These are phyloP conservation scores for Claviceps maximensis DNA, from an alignment of 2,329 filamentous ascomycete genomes.

Conservation along the genomic window DNA sequence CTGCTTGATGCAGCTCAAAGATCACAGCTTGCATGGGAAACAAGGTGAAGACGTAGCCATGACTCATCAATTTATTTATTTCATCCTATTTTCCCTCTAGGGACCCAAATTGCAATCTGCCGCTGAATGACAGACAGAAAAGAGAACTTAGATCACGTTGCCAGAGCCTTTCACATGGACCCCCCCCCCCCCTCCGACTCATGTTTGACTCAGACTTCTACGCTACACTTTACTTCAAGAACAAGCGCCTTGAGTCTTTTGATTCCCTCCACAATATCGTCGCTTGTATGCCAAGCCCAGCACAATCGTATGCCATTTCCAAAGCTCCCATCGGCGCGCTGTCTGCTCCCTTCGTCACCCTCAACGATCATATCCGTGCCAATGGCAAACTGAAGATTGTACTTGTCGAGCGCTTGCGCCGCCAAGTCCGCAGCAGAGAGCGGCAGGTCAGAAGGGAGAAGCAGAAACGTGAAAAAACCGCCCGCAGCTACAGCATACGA, in stretches of 20 bases:
- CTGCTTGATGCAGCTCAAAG: too few relatives aligned
- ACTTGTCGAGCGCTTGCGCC: constrained; percentile 38
- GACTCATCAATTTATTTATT: too few relatives aligned
- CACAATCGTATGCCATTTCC: constrained; percentile 49
- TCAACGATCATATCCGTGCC: constrained; percentile 59
- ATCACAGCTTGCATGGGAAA: too few relatives aligned
- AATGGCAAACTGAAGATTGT: constrained; percentile 53
- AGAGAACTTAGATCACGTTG: too few relatives aligned
- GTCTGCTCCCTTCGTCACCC: constrained; percentile 33
- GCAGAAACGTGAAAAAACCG: neutral
- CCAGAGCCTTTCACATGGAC: too few relatives aligned
- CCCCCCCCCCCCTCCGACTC: too few relatives aligned
- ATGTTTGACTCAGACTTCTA: neutral
- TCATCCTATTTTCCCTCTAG: too few relatives aligned
- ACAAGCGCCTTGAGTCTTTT: constrained; percentile 35
- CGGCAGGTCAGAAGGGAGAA: neutral
- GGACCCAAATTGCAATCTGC: too few relatives aligned
- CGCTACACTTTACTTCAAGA: neutral
- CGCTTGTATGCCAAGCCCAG: constrained; percentile 60
- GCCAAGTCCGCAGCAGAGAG: neutral
- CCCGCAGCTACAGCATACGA: neutral
- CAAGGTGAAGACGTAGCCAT: too few relatives aligned
- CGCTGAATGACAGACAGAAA: too few relatives aligned
- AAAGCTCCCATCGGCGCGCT: constrained; percentile 33
- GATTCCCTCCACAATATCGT: constrained; percentile 53